Percentiles rank a stretch among this genome's conserved stretches.
phyloP scores from a whole-genome alignment of 257 asterid species.

The Capsicum chinense region DNA sequence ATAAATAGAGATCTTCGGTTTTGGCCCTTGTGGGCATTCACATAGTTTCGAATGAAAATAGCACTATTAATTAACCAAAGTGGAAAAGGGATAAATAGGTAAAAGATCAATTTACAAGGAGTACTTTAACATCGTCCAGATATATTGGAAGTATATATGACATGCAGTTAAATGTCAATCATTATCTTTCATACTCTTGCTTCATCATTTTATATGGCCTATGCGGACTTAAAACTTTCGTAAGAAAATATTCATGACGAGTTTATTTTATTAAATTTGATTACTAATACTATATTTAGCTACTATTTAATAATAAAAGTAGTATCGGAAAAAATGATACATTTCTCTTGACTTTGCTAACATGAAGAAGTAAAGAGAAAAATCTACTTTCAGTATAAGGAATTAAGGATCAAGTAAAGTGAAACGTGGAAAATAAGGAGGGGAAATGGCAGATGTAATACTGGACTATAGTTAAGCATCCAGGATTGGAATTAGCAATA shows the following conservation, averaged over 20 bases:
- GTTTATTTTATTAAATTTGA: too few species aligned
- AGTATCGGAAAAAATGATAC: too few species aligned
- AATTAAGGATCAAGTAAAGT: too few species aligned
- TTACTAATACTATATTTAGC: too few species aligned
- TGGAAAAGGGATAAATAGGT: not conserved
- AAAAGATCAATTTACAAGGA: not conserved
- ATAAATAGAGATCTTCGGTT: not conserved
- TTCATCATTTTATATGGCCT: too few species aligned
- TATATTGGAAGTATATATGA: not conserved
- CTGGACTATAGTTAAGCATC: not conserved
- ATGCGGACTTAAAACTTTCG: too few species aligned
- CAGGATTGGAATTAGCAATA: slow-evolving; percentile 1
- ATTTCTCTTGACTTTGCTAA: too few species aligned
- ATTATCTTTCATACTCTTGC: not conserved
- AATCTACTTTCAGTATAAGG: too few species aligned
- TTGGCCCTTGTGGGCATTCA: not conserved
- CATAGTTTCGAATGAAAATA: not conserved
- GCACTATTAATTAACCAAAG: not conserved
- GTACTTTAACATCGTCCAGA: not conserved
- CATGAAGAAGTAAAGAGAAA: too few species aligned
- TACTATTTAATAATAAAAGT: too few species aligned
- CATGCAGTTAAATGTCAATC: not conserved
- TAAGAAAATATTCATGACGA: too few species aligned
- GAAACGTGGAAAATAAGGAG: not conserved
- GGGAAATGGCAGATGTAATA: too few species aligned